Percentiles rank a stretch among this genome's conserved stretches.
These are phyloP conservation scores for Calycina herbarum DNA, from an alignment of 2,329 filamentous ascomycete genomes.

Conservation along the genomic window DNA sequence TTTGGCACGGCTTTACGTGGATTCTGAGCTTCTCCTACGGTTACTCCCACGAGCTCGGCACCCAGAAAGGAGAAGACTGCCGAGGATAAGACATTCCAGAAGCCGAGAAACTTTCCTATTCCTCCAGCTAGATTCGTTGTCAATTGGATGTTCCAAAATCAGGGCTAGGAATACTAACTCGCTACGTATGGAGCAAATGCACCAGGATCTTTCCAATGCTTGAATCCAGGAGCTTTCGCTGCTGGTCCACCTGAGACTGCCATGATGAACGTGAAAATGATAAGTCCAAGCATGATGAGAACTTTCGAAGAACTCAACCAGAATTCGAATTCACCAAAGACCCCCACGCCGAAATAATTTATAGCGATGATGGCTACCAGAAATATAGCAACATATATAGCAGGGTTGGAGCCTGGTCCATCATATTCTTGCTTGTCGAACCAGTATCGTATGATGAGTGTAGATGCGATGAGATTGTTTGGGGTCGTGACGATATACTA, in stretches of 20 bases:
- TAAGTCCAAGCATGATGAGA: conserved; percentile 64
- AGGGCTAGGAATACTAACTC: conserved; percentile 20
- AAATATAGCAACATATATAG: conserved; percentile 76
- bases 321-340: conserved; percentile 51
- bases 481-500: conserved; percentile 85
- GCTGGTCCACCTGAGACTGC: conserved; percentile 65
- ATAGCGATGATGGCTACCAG: conserved; percentile 61
- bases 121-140: conserved; percentile 45
- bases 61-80: conserved; percentile 62
- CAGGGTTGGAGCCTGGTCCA: conserved; percentile 60
- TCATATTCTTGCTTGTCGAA: conserved; percentile 47
- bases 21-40: conserved; percentile 63
- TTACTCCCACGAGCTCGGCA: conserved; percentile 62
- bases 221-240: conserved; percentile 50
- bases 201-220: conserved; percentile 50
- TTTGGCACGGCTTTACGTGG: conserved; percentile 66
- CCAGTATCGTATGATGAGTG: conserved; percentile 80
- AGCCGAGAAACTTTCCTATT: conserved; percentile 56
- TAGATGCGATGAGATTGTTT: conserved; percentile 80
- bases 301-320: conserved; percentile 61
- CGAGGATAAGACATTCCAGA: conserved; percentile 52
- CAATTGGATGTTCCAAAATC: conserved; percentile 15
- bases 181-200: conserved; percentile 39
- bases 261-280: conserved; percentile 64
- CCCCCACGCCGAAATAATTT: conserved; percentile 57